phyloP scores from a whole-genome alignment of 2,329 filamentous ascomycete genomes.

The Blumeria graminis region DNA sequence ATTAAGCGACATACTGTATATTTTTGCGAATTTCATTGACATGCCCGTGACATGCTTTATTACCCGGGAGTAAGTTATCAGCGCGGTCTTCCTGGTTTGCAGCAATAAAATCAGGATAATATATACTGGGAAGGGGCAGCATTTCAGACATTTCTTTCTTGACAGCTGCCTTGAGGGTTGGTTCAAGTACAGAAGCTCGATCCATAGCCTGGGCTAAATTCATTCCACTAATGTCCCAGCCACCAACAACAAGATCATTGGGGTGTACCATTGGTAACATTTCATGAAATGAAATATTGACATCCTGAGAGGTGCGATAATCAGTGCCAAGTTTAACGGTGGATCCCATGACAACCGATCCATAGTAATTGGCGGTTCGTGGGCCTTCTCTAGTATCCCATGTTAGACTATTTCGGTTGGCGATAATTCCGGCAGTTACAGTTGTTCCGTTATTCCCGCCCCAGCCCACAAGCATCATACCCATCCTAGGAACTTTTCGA shows the following conservation, averaged over 20 bases:
- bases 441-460: slow-evolving; percentile 97
- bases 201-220: slow-evolving; percentile 86
- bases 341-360: slow-evolving; percentile 88
- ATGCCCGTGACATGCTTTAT: slow-evolving; percentile 65
- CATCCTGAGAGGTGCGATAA: slow-evolving; percentile 56
- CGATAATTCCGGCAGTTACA: slow-evolving; percentile 88
- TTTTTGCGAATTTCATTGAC: slow-evolving; percentile 84
- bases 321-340: slow-evolving; percentile 92
- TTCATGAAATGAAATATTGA: slow-evolving; percentile 91
- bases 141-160: slow-evolving; percentile 81
- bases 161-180: slow-evolving; percentile 71
- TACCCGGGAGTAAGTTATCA: slow-evolving; percentile 67
- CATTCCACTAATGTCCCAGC: slow-evolving; percentile 91
- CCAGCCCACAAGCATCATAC: slow-evolving; percentile 93
- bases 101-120: slow-evolving; percentile 98
- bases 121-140: slow-evolving; percentile 79
- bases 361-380: slow-evolving; percentile 85
- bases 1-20: slow-evolving; percentile 37
- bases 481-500: slow-evolving; percentile 75
- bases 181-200: slow-evolving; percentile 81
- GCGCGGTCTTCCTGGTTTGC: slow-evolving; percentile 94
- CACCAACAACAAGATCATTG: slow-evolving; percentile 82
- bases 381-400: slow-evolving; percentile 90
- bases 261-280: slow-evolving; percentile 93
- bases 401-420: slow-evolving; percentile 62